Conservation (phyloP, 345 rosid species). For the Kandelia obovata region DNA sequence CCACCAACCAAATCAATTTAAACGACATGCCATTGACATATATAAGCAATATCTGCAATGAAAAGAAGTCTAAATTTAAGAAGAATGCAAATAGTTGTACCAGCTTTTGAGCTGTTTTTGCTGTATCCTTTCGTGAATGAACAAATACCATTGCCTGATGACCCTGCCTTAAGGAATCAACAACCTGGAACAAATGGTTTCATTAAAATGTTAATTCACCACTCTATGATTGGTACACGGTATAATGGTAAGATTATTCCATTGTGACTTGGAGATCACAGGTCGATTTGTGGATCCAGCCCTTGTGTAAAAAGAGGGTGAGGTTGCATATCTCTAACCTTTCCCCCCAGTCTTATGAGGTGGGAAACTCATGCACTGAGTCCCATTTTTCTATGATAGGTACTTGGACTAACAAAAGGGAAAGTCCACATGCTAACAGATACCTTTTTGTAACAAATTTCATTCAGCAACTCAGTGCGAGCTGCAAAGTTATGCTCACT, state of each 20-base stretch:
- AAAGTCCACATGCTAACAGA: conserved; percentile 14
- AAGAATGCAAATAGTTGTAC: conserved; percentile 35
- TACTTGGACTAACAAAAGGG: neutral
- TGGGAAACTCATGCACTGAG: no score
- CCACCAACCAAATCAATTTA: neutral
- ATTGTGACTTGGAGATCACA: no score
- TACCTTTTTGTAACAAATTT: conserved; percentile 95
- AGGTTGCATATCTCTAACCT: no score
- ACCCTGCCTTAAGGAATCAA: conserved; percentile 83
- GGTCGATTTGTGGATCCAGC: no score
- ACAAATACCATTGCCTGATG: conserved; percentile 98
- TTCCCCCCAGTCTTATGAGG: no score
- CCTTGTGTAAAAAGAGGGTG: no score
- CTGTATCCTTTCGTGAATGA: conserved; percentile 95
- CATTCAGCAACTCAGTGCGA: conserved; percentile 77
- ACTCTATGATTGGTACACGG: conserved; percentile 10
- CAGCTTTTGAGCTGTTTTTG: conserved; percentile 89
- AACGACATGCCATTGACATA: neutral
- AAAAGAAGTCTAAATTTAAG: neutral
- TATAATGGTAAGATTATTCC: neutral
- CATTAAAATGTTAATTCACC: conserved; percentile 22
- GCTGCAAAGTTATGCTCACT: conserved; percentile 87
- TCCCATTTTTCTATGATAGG: no score
- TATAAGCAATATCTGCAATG: neutral
- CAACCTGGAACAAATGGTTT: conserved; percentile 49